A percentile compares a stretch with the other conserved stretches of the same genome.
Evolutionary conservation across 805 yeast species (phyloP).

Genomic region (Myxozyma nipponensis): DNA sequence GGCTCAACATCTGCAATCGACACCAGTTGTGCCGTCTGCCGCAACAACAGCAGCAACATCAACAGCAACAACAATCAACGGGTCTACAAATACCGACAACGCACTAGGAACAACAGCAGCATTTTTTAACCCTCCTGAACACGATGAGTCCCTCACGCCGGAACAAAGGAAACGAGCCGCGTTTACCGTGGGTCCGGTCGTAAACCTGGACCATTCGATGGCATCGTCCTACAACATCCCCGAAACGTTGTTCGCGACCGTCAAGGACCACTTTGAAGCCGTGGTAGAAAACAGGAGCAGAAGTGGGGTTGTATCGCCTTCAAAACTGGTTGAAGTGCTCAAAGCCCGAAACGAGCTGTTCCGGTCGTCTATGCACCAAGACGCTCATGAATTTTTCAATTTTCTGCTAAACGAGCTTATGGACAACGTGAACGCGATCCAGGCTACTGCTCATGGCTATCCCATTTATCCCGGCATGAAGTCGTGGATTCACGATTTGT

Average conservation of each 20-base stretch:
- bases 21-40: too few relatives aligned
- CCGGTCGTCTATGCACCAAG: conserved; percentile 92
- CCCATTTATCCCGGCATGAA: conserved; percentile 19
- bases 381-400: conserved; percentile 95
- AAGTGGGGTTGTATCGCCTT: conserved; percentile 84
- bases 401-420: conserved; percentile 76
- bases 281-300: conserved; percentile 67
- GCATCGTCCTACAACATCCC: conserved; percentile 49
- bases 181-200: conserved; percentile 23
- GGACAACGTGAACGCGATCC: conserved; percentile 39
- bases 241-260: conserved; percentile 55
- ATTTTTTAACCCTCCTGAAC: conserved; percentile 12
- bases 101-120: conserved; percentile 1
- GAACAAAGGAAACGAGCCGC: conserved; percentile 43
- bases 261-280: conserved; percentile 82
- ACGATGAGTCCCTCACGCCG: conserved; percentile 20
- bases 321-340: conserved; percentile 64
- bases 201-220: conserved; percentile 68
- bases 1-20: background rate
- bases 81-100: too few relatives aligned
- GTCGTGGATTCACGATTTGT: conserved; percentile 60
- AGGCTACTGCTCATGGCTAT: background rate
- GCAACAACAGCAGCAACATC: background rate
- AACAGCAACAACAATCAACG: too few relatives aligned
- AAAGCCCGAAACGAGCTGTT: conserved; percentile 82